Evolutionary conservation across 768 basidiomycete species (phyloP).

Genomic region (Leccinellum luteum): DNA sequence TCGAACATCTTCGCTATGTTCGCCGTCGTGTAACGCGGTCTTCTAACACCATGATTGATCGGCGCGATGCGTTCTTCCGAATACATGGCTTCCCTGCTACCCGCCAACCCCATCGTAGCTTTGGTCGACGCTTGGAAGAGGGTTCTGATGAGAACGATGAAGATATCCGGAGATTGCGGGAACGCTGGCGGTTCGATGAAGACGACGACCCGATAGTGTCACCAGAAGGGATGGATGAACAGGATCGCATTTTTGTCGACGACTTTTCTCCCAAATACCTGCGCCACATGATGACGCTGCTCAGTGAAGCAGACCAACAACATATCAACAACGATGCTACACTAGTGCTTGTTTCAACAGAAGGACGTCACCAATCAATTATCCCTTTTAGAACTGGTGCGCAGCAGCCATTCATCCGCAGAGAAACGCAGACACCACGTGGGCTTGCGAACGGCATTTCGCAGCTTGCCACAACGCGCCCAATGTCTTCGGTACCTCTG

Average conservation of each 20-base stretch:
- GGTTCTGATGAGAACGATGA: conserved; percentile 31
- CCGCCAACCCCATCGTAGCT: conserved; percentile 6
- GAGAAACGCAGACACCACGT: conserved; percentile 25
- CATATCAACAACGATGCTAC: conserved; percentile 50
- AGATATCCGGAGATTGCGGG: conserved; percentile 44
- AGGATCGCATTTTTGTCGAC: conserved; percentile 66
- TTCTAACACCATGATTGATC: conserved; percentile 74
- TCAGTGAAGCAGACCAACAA: conserved; percentile 54
- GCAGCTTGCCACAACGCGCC: conserved; percentile 22
- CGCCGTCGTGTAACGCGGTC: conserved; percentile 82
- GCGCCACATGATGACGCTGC: conserved; percentile 52
- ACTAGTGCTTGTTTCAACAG: conserved; percentile 39
- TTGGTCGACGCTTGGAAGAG: conserved; percentile 28
- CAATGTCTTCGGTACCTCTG: conserved; percentile 21
- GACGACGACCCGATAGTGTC: conserved; percentile 59
- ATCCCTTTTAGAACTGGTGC: conserved; percentile 45
- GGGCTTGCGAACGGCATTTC: conserved; percentile 25
- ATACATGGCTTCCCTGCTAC: conserved; percentile 21
- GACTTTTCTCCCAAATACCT: conserved; percentile 65
- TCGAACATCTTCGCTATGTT: conserved; percentile 34
- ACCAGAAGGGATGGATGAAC: conserved; percentile 63
- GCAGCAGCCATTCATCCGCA: conserved; percentile 28
- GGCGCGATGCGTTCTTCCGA: conserved; percentile 43
- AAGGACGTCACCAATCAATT: conserved; percentile 51
- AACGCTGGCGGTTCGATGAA: conserved; percentile 67